A percentile compares a stretch with the other conserved stretches of the same genome.
These are phyloP conservation scores for Pleodorina starrii DNA, from an alignment of 139 green algal species.

Conservation along the genomic window DNA sequence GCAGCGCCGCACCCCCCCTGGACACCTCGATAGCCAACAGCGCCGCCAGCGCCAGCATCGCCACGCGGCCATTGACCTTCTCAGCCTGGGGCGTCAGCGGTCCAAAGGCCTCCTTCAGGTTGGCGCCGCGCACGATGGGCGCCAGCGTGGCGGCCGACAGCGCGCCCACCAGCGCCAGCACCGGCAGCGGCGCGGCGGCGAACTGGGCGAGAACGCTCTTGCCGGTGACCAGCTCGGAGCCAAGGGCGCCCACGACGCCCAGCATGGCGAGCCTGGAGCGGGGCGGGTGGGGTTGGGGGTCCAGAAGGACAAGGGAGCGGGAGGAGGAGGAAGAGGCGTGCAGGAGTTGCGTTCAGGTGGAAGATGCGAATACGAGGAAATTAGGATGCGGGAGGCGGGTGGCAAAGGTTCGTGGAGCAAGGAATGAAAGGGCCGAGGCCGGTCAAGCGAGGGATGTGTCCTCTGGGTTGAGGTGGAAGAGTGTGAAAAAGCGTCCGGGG, in stretches of 20 bases:
- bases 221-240: background rate
- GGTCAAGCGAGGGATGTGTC: background rate
- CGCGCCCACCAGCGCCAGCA: background rate
- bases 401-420: too few relatives aligned
- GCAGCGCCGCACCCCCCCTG: background rate
- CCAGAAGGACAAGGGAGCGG: background rate
- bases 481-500: background rate
- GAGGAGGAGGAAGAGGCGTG: background rate
- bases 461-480: too few relatives aligned
- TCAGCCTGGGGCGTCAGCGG: conserved; percentile 13
- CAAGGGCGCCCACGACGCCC: background rate
- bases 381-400: too few relatives aligned
- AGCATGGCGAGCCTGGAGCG: conserved; percentile 9
- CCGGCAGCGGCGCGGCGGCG: too few relatives aligned
- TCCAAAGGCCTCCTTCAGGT: conserved; percentile 6
- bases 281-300: background rate
- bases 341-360: background rate
- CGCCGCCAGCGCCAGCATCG: conserved; percentile 6
- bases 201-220: background rate
- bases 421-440: too few relatives aligned
- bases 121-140: conserved; percentile 2
- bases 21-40: background rate
- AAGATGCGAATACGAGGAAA: too few relatives aligned
- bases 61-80: conserved; percentile 25
- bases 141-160: background rate